Conservation (phyloP, 257 asterid genomes). For the Rauvolfia tetraphylla region DNA sequence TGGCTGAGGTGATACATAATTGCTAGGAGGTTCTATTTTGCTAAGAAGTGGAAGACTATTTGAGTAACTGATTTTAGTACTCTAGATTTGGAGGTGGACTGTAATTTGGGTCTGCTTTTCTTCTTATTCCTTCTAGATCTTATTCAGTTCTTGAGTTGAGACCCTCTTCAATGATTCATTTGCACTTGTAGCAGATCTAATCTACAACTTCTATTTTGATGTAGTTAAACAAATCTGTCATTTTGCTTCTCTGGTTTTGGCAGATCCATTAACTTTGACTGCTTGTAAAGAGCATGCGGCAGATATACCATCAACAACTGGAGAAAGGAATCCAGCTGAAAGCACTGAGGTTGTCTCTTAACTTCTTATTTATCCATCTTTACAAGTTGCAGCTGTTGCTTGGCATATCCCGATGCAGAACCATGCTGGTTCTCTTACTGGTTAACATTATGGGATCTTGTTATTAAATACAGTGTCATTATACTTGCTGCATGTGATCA, state of each 20-base stretch:
- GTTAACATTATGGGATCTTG: not conserved
- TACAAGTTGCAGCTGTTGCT: not conserved
- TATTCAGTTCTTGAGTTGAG: not conserved
- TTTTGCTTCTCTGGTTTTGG: conserved; percentile 1
- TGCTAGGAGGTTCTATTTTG: not conserved
- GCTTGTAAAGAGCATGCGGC: conserved; percentile 28
- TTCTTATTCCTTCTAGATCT: not conserved
- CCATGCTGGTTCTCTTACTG: not conserved
- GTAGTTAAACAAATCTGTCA: not conserved
- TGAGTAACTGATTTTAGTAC: not conserved
- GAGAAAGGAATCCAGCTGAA: conserved; percentile 29
- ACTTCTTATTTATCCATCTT: conserved; percentile 15
- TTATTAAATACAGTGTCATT: not conserved
- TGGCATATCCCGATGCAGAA: not conserved
- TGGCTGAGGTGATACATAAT: conserved; percentile 7
- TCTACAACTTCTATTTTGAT: not conserved
- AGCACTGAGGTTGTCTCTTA: conserved; percentile 46
- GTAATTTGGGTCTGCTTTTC: not conserved
- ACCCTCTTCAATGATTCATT: not conserved
- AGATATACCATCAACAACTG: conserved; percentile 27
- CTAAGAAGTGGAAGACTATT: not conserved
- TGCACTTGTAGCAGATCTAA: not conserved
- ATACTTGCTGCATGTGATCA: not conserved
- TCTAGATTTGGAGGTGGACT: not conserved
- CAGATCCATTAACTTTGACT: conserved; percentile 37